Evolutionary conservation across 2,329 filamentous ascomycete species (phyloP).

Genomic region (Annulohypoxylon truncatum): DNA sequence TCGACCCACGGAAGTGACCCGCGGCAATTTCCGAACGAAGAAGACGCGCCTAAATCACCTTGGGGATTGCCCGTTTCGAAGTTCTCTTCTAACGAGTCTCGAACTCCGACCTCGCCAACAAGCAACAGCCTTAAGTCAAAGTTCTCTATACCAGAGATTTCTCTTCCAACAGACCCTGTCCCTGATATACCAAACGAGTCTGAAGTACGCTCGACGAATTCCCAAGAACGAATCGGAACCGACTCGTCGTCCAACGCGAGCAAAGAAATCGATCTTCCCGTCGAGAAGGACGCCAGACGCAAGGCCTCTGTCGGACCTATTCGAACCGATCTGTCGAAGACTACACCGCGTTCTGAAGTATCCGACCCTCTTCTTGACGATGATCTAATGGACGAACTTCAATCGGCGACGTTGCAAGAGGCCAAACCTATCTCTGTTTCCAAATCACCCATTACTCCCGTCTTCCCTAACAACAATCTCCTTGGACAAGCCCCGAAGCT

Average conservation of each 20-base stretch:
- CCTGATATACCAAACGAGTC: conserved; percentile 27
- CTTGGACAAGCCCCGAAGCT: conserved; percentile 50
- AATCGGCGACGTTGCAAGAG: conserved; percentile 83
- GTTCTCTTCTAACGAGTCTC: conserved; percentile 45
- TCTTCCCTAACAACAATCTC: conserved; percentile 58
- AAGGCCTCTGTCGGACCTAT: conserved; percentile 65
- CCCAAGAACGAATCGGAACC: conserved; percentile 19
- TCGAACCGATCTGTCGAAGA: conserved; percentile 58
- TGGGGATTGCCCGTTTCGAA: conserved; percentile 45
- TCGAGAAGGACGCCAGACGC: conserved; percentile 50
- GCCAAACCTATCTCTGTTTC: conserved; percentile 83
- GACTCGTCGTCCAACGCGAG: conserved; percentile 27
- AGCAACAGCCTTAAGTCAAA: conserved; percentile 56
- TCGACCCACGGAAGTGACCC: conserved; percentile 18
- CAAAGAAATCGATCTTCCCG: conserved; percentile 38
- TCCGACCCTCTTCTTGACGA: conserved; percentile 74
- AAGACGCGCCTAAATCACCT: conserved; percentile 39
- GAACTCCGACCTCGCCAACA: conserved; percentile 42
- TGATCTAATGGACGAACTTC: conserved; percentile 85
- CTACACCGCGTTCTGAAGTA: conserved; percentile 53
- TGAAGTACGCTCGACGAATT: conserved; percentile 5
- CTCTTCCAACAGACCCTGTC: conserved; percentile 43
- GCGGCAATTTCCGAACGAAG: conserved; percentile 29
- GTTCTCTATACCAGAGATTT: conserved; percentile 57
- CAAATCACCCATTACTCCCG: conserved; percentile 82